Evolutionary conservation across 495 filamentous ascomycete species (phyloP).

Genomic region (Neurospora sp.): DNA sequence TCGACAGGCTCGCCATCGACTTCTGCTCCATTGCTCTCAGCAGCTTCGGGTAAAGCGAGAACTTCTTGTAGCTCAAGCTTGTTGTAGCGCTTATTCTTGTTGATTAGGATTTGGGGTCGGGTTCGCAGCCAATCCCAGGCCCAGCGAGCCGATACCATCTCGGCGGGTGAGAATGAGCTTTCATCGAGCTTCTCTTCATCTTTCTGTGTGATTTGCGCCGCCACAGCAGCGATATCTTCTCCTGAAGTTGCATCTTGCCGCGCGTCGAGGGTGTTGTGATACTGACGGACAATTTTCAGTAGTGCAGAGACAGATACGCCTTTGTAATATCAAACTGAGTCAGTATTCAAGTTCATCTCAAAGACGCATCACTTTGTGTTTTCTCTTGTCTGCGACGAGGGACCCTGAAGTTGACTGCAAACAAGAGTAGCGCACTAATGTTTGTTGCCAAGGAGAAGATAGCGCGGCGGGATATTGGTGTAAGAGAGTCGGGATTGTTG

Average conservation of each 20-base stretch:
- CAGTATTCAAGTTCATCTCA: conserved; percentile 1
- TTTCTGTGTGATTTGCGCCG: not conserved
- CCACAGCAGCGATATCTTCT: not conserved
- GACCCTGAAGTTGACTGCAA: not conserved
- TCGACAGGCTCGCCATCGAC: not conserved
- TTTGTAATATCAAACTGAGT: conserved; percentile 5
- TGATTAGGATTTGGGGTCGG: conserved; percentile 33
- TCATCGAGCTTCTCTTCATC: conserved; percentile 12
- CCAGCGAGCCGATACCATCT: conserved; percentile 27
- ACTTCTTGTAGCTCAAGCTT: conserved; percentile 30
- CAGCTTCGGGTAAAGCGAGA: conserved; percentile 29
- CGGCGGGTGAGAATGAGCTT: conserved; percentile 12
- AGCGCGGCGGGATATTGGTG: not conserved
- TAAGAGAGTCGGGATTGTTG: not conserved
- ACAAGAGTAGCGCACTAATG: not conserved
- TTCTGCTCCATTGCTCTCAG: conserved; percentile 1
- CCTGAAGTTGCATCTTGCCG: conserved; percentile 5
- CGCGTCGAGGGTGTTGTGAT: conserved; percentile 11
- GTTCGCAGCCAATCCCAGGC: conserved; percentile 37
- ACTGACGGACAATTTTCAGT: conserved; percentile 21
- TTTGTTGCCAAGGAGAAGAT: not conserved
- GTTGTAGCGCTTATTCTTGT: conserved; percentile 29
- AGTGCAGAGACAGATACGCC: conserved; percentile 17
- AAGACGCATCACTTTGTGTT: not conserved
- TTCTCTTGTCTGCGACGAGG: not conserved